These are phyloP conservation scores for Apiospora pterosperma DNA, from an alignment of 2,329 filamentous ascomycete species.

Conservation along the genomic window DNA sequence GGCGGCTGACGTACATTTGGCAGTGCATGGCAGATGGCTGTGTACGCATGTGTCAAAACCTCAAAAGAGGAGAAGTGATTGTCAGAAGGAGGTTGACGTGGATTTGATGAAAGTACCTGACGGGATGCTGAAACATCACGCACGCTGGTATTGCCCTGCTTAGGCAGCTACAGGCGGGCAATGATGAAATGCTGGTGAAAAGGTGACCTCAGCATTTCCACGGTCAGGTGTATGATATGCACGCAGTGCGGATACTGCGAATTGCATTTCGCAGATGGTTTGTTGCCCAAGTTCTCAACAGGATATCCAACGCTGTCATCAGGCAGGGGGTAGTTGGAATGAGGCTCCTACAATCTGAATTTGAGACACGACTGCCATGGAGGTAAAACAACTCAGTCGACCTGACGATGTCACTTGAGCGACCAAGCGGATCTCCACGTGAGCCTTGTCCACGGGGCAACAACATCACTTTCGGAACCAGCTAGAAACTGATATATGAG, in stretches of 20 bases:
- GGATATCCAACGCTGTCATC: neutral
- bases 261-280: neutral
- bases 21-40: neutral
- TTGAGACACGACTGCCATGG: slow-evolving; percentile 3
- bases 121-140: neutral
- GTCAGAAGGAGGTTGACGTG: neutral
- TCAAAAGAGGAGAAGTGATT: slow-evolving; percentile 3
- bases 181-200: neutral
- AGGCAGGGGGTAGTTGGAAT: neutral
- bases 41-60: neutral
- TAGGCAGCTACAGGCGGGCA: neutral
- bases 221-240: too few species aligned
- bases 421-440: slow-evolving; percentile 1
- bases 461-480: neutral
- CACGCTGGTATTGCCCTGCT: neutral
- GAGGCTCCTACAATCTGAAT: slow-evolving; percentile 4
- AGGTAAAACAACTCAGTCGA: slow-evolving; percentile 4
- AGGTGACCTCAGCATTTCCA: too few species aligned
- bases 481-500: neutral
- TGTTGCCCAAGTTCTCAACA: neutral
- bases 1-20: neutral
- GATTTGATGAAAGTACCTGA: neutral
- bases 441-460: neutral
- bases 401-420: neutral
- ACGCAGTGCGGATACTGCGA: neutral